Evolutionary conservation across 768 basidiomycete species (phyloP).

Genomic region (Suillus clintonianus): DNA sequence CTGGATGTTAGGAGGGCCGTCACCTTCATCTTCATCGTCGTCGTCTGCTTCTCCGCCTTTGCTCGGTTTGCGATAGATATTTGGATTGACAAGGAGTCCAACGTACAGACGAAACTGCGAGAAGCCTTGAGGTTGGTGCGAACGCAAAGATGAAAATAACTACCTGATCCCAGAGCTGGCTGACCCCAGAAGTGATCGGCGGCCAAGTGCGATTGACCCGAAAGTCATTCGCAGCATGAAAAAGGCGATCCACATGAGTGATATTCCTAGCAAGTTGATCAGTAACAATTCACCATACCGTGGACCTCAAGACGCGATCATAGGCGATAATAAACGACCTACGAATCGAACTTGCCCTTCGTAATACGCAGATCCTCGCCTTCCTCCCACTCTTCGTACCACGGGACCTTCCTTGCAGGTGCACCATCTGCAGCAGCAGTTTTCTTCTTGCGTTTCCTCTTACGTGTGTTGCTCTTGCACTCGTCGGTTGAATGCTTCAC

Average conservation of each 20-base stretch:
- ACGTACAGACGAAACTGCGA: conserved; percentile 60
- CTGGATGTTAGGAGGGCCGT: neutral
- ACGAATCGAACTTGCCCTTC: conserved; percentile 52
- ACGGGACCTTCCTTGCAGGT: conserved; percentile 37
- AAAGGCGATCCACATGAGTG: conserved; percentile 54
- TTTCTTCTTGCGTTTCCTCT: conserved; percentile 48
- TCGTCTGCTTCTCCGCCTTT: conserved; percentile 36
- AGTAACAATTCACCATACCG: conserved; percentile 2
- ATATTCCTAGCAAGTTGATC: conserved; percentile 35
- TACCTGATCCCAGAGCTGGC: conserved; percentile 68
- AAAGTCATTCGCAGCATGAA: conserved; percentile 62
- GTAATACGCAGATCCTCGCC: conserved; percentile 50
- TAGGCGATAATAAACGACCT: conserved; percentile 22
- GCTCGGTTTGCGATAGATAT: conserved; percentile 35
- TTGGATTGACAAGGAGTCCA: conserved; percentile 55
- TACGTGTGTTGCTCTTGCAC: conserved; percentile 57
- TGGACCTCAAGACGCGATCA: neutral
- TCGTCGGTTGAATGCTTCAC: conserved; percentile 55
- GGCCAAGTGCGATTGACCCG: conserved; percentile 42
- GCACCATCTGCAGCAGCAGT: conserved; percentile 16
- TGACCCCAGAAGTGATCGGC: conserved; percentile 28
- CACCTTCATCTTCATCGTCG: conserved; percentile 17
- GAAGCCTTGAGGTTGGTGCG: neutral
- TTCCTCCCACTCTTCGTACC: conserved; percentile 78
- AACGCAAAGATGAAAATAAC: conserved; percentile 7